Percentiles rank a stretch among this genome's conserved stretches.
Evolutionary conservation across 176 grass and related monocot genomes (phyloP).

Genomic region (Typha latifolia): DNA sequence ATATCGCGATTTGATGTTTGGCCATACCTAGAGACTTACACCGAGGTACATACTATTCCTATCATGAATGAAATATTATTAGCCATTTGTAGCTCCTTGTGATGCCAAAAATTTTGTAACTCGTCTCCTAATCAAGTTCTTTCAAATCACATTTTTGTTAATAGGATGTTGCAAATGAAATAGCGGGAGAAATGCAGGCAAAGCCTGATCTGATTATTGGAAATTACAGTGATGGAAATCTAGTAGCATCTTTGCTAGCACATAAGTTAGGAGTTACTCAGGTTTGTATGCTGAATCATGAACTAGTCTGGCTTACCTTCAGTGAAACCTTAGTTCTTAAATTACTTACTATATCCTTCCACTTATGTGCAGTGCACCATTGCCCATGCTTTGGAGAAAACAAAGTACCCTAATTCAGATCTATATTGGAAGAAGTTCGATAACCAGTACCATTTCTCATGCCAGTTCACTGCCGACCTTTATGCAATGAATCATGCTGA

Average conservation of each 20-base stretch:
- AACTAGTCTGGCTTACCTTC: background rate
- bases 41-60: constrained; percentile 1
- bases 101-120: no score
- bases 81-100: no score
- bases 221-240: constrained; percentile 12
- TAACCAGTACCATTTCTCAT: constrained; percentile 10
- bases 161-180: constrained; percentile 1
- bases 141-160: background rate
- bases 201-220: constrained; percentile 7
- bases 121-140: background rate
- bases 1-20: constrained; percentile 8
- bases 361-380: background rate
- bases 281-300: constrained; percentile 2
- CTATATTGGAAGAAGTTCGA: constrained; percentile 8
- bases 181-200: constrained; percentile 9
- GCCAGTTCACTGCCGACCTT: constrained; percentile 10
- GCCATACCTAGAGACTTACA: constrained; percentile 7
- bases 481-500: constrained; percentile 8
- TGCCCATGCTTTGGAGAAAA: constrained; percentile 10
- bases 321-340: background rate
- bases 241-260: constrained; percentile 9
- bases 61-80: no score
- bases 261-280: constrained; percentile 8
- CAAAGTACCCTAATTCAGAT: constrained; percentile 10
- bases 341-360: background rate